Percentiles rank a stretch among this genome's conserved stretches.
These are phyloP conservation scores for Trichomonascus vanleenenianus DNA, from an alignment of 805 yeast species.

Conservation along the genomic window DNA sequence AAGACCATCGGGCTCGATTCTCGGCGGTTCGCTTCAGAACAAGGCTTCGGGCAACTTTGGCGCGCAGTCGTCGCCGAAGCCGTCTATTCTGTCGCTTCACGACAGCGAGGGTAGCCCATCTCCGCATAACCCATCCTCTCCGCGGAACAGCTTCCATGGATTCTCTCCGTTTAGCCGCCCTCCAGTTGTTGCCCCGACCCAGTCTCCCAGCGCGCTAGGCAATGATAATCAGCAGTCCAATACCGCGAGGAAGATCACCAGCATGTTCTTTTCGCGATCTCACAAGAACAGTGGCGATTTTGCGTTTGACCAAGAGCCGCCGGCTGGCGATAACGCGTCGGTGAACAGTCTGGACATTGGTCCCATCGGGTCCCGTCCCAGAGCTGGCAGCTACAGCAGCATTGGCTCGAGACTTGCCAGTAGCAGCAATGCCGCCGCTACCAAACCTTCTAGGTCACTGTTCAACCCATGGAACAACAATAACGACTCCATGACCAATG, in stretches of 20 bases:
- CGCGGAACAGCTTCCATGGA: background rate
- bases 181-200: background rate
- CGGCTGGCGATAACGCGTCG: background rate
- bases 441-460: background rate
- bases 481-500: background rate
- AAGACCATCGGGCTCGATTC: constrained; percentile 12
- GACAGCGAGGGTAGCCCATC: constrained; percentile 5
- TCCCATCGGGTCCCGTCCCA: constrained; percentile 13
- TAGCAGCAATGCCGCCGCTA: background rate
- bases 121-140: background rate
- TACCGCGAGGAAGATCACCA: constrained; percentile 1
- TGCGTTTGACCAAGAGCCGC: background rate
- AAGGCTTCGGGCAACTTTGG: constrained; percentile 8
- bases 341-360: constrained; percentile 6
- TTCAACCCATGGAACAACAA: background rate
- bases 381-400: constrained; percentile 16
- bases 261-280: constrained; percentile 4
- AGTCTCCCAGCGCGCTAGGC: background rate
- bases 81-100: constrained; percentile 11
- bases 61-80: constrained; percentile 12
- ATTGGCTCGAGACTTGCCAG: background rate
- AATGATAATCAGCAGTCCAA: background rate
- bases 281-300: background rate
- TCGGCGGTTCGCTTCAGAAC: constrained; percentile 10
- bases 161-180: background rate